Percentiles rank a stretch among this genome's conserved stretches.
Conservation (phyloP, 768 basidiomycete species). For the Clitopilus hobsonii region DNA sequence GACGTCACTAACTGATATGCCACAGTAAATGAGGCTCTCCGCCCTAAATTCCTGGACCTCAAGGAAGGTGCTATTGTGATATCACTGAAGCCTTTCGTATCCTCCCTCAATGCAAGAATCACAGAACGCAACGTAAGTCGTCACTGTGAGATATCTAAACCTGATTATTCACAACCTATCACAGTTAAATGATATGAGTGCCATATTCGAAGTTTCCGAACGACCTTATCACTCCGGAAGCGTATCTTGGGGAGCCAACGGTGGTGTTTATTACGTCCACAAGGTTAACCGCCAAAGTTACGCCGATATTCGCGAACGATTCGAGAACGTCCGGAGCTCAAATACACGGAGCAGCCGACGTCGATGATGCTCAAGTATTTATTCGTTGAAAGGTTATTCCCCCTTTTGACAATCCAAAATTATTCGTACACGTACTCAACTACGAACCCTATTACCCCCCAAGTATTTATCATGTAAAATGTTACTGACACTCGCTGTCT, state of each 20-base stretch:
- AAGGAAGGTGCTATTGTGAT: constrained; percentile 91
- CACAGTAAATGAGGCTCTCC: constrained; percentile 80
- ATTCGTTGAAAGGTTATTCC: background rate
- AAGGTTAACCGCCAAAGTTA: constrained; percentile 73
- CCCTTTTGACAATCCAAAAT: background rate
- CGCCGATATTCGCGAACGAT: constrained; percentile 49
- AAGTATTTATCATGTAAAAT: too few relatives aligned
- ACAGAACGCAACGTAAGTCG: constrained; percentile 75
- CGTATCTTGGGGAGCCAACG: constrained; percentile 76
- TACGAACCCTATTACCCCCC: background rate
- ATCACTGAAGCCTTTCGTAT: constrained; percentile 82
- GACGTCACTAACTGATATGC: background rate
- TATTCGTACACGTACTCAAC: constrained; percentile 1
- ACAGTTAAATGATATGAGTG: constrained; percentile 73
- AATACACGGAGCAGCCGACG: background rate
- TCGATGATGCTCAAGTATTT: background rate
- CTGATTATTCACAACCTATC: background rate
- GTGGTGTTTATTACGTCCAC: constrained; percentile 72
- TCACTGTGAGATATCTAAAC: background rate
- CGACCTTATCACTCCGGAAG: constrained; percentile 63
- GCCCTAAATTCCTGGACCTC: constrained; percentile 88
- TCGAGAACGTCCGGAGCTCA: constrained; percentile 43
- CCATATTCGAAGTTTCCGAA: constrained; percentile 77
- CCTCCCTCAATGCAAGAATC: constrained; percentile 64
- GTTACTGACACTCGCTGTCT: too few relatives aligned